These are phyloP conservation scores for Candida dajiaensis DNA, from an alignment of 805 yeast genomes.

Conservation along the genomic window DNA sequence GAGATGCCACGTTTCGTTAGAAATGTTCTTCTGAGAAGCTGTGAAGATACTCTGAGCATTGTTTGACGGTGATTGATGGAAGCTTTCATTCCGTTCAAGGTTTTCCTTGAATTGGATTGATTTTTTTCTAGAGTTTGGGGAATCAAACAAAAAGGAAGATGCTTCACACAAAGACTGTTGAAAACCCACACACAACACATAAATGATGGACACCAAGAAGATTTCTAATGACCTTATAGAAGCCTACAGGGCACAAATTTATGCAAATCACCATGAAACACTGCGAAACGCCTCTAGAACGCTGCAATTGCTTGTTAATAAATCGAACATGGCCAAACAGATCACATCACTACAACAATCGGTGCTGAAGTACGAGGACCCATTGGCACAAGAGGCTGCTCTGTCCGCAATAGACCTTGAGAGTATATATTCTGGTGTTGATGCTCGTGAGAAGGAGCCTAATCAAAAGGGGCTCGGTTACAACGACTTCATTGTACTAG, in stretches of 20 bases:
- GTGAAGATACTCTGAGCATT: not conserved
- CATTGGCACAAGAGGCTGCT: constrained; percentile 32
- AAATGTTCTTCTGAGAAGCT: not conserved
- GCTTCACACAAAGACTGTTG: too few relatives aligned
- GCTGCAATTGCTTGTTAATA: not conserved
- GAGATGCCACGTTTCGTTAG: not conserved
- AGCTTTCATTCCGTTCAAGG: not conserved
- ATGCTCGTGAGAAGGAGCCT: constrained; percentile 32
- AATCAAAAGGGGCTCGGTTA: constrained; percentile 32
- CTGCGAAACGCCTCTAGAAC: not conserved
- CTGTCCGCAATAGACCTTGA: constrained; percentile 60
- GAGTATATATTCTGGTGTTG: constrained; percentile 55
- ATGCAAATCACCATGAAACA: not conserved
- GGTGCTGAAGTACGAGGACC: constrained; percentile 12
- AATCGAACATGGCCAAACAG: not conserved
- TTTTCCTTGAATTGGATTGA: too few relatives aligned
- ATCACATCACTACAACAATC: constrained; percentile 1
- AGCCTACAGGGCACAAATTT: not conserved
- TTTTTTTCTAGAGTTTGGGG: not conserved
- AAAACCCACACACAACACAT: too few relatives aligned
- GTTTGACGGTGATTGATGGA: not conserved
- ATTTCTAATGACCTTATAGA: not conserved
- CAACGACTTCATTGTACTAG: constrained; percentile 53
- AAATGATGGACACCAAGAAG: not conserved
- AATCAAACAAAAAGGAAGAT: too few relatives aligned